These are phyloP conservation scores for Alternaria solani DNA, from an alignment of 2,329 filamentous ascomycete genomes.

Conservation along the genomic window DNA sequence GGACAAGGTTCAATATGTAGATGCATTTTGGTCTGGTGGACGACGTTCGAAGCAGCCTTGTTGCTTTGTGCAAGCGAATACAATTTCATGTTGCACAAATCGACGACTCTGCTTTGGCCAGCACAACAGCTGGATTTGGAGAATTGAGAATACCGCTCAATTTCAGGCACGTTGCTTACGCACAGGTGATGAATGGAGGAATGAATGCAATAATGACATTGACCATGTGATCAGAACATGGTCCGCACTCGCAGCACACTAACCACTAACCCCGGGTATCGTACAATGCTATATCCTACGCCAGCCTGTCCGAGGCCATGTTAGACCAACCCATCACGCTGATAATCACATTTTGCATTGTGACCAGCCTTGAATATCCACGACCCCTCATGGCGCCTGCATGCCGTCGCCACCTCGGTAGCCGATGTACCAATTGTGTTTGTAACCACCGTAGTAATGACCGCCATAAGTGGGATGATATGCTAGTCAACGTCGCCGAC, in stretches of 20 bases:
- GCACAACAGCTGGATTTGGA: neutral
- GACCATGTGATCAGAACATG: neutral
- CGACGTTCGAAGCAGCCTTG: neutral
- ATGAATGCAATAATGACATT: conserved; percentile 2
- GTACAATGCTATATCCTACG: conserved; percentile 4
- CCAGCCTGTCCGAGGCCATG: neutral
- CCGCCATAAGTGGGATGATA: neutral
- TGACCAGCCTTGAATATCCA: neutral
- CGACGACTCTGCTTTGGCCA: neutral
- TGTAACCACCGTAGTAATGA: neutral
- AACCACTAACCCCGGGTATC: conserved; percentile 2
- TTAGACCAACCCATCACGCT: neutral
- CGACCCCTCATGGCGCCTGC: neutral
- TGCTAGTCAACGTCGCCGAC: neutral
- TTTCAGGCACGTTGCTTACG: neutral
- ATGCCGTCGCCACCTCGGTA: neutral
- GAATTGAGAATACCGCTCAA: neutral
- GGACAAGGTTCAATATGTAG: conserved; percentile 91
- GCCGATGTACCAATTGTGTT: neutral
- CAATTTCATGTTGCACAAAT: neutral
- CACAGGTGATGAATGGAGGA: neutral
- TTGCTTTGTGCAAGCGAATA: neutral
- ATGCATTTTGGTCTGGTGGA: neutral
- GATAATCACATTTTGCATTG: neutral
- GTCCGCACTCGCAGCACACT: neutral